Evolutionary conservation across 2,329 filamentous ascomycete species (phyloP).

Genomic region (Trichoderma breve): DNA sequence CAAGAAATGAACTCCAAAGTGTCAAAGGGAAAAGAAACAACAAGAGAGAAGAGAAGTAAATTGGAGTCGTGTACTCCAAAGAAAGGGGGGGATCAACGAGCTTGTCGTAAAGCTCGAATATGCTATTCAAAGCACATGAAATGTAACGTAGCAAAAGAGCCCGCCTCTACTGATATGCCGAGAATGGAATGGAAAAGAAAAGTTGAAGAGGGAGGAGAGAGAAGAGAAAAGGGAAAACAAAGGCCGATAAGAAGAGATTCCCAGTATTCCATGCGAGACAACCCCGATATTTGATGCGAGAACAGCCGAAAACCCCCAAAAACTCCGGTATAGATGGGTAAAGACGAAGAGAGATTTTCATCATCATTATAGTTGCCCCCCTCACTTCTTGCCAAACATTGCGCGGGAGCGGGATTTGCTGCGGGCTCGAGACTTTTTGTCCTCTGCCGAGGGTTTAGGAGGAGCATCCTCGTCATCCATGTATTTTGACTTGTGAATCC

Average conservation of each 20-base stretch:
- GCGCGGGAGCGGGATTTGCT: conserved; percentile 75
- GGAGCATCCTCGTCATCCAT: conserved; percentile 56
- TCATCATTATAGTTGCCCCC: conserved; percentile 27
- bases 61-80: neutral
- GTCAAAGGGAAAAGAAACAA: neutral
- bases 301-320: conserved; percentile 25
- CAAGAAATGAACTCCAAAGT: neutral
- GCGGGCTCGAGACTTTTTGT: conserved; percentile 56
- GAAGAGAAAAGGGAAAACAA: neutral
- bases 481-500: conserved; percentile 98
- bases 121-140: neutral
- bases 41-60: neutral
- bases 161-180: conserved; percentile 24
- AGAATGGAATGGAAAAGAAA: neutral
- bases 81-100: neutral
- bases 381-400: conserved; percentile 59
- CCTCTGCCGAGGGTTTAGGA: conserved; percentile 44
- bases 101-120: neutral
- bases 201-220: neutral
- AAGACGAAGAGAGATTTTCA: conserved; percentile 32
- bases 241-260: neutral
- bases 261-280: conserved; percentile 22
- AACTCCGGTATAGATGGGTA: conserved; percentile 35
- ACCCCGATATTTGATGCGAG: conserved; percentile 22
- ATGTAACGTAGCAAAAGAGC: conserved; percentile 17